Percentiles rank a stretch among this genome's conserved stretches.
Evolutionary conservation across 2,329 filamentous ascomycete genomes (phyloP).

Genomic region (Calonectria hongkongensis): DNA sequence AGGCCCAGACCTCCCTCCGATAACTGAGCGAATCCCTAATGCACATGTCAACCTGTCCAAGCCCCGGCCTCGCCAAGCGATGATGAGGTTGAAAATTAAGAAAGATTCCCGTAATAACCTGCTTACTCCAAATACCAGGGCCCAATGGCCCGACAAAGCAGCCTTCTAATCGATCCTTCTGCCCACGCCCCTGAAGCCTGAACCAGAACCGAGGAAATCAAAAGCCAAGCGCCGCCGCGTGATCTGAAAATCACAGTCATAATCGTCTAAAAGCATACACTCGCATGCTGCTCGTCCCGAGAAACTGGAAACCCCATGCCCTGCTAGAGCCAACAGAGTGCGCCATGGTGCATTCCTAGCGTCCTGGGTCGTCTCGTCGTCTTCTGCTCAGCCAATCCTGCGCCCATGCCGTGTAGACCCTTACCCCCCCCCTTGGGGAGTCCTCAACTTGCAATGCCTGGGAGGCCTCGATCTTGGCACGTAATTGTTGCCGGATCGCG

Average conservation of each 20-base stretch:
- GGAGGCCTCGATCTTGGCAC: neutral
- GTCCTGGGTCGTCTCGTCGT: slow-evolving; percentile 31
- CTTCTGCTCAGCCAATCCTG: slow-evolving; percentile 30
- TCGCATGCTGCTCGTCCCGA: slow-evolving; percentile 40
- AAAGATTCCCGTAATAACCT: slow-evolving; percentile 34
- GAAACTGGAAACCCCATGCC: slow-evolving; percentile 42
- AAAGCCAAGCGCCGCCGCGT: slow-evolving; percentile 40
- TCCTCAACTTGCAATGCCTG: slow-evolving; percentile 6
- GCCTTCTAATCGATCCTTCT: slow-evolving; percentile 10
- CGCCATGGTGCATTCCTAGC: slow-evolving; percentile 39
- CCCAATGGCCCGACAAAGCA: slow-evolving; percentile 13
- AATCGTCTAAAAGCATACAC: slow-evolving; percentile 35
- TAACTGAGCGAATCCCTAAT: slow-evolving; percentile 16
- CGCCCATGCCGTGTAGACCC: neutral
- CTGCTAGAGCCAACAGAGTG: slow-evolving; percentile 40
- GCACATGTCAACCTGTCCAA: slow-evolving; percentile 28
- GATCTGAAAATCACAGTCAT: slow-evolving; percentile 46
- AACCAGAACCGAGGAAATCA: slow-evolving; percentile 4
- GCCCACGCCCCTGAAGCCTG: slow-evolving; percentile 3
- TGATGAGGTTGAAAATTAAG: slow-evolving; percentile 24
- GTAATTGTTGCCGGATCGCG: slow-evolving; percentile 5
- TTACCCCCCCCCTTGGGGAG: neutral
- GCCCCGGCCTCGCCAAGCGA: slow-evolving; percentile 5
- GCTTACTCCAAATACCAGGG: slow-evolving; percentile 21
- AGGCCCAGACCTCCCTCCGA: slow-evolving; percentile 2